Evolutionary conservation across 2,329 filamentous ascomycete species (phyloP).

Genomic region (Penicillium sp.): DNA sequence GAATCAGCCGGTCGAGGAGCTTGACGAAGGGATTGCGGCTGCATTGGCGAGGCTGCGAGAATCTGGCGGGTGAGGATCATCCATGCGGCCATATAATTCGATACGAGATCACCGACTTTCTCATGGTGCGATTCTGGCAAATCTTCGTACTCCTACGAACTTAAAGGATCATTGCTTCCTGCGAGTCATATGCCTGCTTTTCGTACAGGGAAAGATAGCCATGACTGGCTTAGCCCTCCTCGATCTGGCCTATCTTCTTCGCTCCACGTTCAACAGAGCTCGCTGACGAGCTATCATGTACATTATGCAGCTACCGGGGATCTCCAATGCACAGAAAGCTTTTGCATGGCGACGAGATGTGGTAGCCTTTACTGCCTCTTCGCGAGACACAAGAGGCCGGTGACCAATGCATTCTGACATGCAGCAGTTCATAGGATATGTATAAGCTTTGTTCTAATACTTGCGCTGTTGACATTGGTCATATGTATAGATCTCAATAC

Average conservation of each 20-base stretch:
- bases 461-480: too few relatives aligned
- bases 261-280: too few relatives aligned
- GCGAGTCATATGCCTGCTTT: not conserved
- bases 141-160: not conserved
- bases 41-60: slow-evolving; percentile 59
- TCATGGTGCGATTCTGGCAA: not conserved
- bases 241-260: not conserved
- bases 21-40: slow-evolving; percentile 61
- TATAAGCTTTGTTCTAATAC: too few relatives aligned
- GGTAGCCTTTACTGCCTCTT: too few relatives aligned
- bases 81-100: not conserved
- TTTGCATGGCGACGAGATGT: too few relatives aligned
- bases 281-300: too few relatives aligned
- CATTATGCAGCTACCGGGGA: too few relatives aligned
- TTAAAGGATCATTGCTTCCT: not conserved
- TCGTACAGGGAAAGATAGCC: not conserved
- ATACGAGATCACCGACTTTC: not conserved
- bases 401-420: too few relatives aligned
- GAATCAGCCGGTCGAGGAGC: slow-evolving; percentile 29
- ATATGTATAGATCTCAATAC: too few relatives aligned
- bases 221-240: not conserved
- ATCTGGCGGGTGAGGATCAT: slow-evolving; percentile 26
- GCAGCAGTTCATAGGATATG: too few relatives aligned
- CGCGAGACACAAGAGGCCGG: too few relatives aligned
- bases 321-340: too few relatives aligned